Conservation (phyloP, 495 filamentous ascomycete genomes). For the Neurospora sp. region DNA sequence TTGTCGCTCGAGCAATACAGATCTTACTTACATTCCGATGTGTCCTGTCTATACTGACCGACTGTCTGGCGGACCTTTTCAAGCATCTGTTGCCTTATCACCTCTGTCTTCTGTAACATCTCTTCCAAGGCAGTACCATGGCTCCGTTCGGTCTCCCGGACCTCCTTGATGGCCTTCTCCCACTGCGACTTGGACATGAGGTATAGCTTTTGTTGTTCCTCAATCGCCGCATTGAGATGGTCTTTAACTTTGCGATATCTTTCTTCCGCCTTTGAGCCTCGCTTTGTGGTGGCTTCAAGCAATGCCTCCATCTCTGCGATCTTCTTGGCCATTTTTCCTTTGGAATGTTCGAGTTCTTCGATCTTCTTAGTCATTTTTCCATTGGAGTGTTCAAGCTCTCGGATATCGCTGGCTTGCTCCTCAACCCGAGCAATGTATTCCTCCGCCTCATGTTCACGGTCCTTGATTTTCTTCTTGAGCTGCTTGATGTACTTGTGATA, state of each 20-base stretch:
- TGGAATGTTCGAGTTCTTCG: conserved; percentile 9
- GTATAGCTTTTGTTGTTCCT: conserved; percentile 32
- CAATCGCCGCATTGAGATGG: conserved; percentile 26
- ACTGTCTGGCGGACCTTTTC: conserved; percentile 20
- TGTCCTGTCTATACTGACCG: conserved; percentile 16
- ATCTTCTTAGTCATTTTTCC: conserved; percentile 17
- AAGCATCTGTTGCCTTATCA: conserved; percentile 21
- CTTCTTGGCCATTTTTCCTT: conserved; percentile 13
- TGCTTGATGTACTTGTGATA: conserved; percentile 15
- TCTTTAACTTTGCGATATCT: conserved; percentile 21
- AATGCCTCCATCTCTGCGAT: conserved; percentile 13
- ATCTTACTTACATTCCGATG: conserved; percentile 17
- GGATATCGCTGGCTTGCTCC: conserved; percentile 13
- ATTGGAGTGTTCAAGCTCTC: conserved; percentile 10
- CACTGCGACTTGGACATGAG: conserved; percentile 18
- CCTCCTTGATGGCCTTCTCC: conserved; percentile 13
- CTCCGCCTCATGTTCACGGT: background rate
- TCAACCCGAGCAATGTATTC: background rate
- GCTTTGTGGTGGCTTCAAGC: conserved; percentile 10
- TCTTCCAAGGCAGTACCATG: conserved; percentile 15
- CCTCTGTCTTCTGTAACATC: conserved; percentile 19
- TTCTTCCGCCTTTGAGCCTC: conserved; percentile 16
- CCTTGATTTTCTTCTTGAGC: conserved; percentile 5
- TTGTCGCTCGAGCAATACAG: background rate
- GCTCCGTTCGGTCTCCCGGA: conserved; percentile 11